Evolutionary conservation across 352 stramenopile genomes (phyloP).

Genomic region (Pythium vanterpoolii): DNA sequence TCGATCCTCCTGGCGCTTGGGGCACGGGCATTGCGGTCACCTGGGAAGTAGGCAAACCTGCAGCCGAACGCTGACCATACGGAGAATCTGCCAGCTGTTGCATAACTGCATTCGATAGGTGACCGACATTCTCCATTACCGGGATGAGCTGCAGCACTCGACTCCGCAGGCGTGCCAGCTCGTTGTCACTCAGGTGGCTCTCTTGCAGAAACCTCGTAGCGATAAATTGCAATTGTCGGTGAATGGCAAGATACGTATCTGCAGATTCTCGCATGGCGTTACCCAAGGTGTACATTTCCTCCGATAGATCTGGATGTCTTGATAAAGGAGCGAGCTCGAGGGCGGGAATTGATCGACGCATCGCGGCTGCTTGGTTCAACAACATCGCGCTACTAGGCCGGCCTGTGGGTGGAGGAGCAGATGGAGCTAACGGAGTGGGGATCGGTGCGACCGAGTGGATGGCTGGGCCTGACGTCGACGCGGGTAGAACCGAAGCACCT

Average conservation of each 20-base stretch:
- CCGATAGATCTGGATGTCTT: constrained; percentile 12
- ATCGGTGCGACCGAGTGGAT: background rate
- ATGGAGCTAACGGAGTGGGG: background rate
- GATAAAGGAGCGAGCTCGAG: constrained; percentile 18
- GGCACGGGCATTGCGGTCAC: background rate
- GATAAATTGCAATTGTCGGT: constrained; percentile 23
- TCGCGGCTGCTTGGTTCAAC: constrained; percentile 13
- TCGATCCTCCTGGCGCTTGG: background rate
- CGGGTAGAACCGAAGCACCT: background rate
- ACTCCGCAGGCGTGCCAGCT: constrained; percentile 11
- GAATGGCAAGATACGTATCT: constrained; percentile 25
- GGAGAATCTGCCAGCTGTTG: constrained; percentile 11
- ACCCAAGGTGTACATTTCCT: constrained; percentile 21
- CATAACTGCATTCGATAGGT: constrained; percentile 5
- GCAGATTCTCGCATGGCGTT: constrained; percentile 23
- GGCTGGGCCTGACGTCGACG: background rate
- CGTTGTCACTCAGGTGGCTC: constrained; percentile 5
- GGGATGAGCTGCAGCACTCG: constrained; percentile 20
- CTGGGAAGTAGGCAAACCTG: too few relatives aligned
- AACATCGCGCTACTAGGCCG: background rate
- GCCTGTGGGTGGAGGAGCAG: background rate
- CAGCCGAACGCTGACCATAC: constrained; percentile 1
- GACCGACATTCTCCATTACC: constrained; percentile 12
- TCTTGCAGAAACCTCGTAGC: constrained; percentile 17
- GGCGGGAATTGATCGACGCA: constrained; percentile 20